Evolutionary conservation across 1,284 basidiomycete genomes (phyloP).

Genomic region (Austroboletus niveus): DNA sequence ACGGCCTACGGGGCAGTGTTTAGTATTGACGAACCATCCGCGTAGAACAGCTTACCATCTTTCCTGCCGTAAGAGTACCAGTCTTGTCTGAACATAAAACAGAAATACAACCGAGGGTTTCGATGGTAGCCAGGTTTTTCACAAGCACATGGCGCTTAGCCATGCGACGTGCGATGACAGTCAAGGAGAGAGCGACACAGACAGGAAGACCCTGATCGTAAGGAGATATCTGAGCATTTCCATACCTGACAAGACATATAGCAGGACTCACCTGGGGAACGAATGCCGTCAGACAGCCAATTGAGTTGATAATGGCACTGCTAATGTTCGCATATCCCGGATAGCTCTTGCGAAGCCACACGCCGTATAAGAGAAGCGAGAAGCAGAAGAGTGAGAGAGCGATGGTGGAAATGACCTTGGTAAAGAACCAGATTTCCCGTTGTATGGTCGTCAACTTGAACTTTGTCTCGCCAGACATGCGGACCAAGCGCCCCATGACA

Average conservation of each 20-base stretch:
- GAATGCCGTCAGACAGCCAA: constrained; percentile 49
- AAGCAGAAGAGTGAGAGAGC: constrained; percentile 41
- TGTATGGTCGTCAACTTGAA: constrained; percentile 50
- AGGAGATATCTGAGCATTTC: not conserved
- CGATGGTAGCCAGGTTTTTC: constrained; percentile 60
- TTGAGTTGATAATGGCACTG: constrained; percentile 45
- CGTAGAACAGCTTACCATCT: constrained; percentile 27
- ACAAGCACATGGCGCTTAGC: constrained; percentile 53
- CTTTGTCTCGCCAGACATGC: constrained; percentile 50
- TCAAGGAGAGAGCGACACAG: constrained; percentile 50
- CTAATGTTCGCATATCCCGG: constrained; percentile 40
- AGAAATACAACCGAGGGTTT: constrained; percentile 57
- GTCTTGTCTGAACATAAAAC: constrained; percentile 58
- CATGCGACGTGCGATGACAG: constrained; percentile 51
- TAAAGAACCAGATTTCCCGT: constrained; percentile 48
- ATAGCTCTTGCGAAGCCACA: constrained; percentile 42
- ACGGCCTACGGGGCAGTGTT: not conserved
- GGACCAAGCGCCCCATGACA: constrained; percentile 59
- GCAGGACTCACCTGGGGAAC: constrained; percentile 41
- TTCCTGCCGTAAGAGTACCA: constrained; percentile 47
- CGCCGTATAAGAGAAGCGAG: constrained; percentile 44
- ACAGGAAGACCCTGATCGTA: constrained; percentile 42
- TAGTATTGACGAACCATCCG: not conserved
- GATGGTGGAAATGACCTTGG: constrained; percentile 44
- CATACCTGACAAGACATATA: not conserved